Evolutionary conservation across 129 eudicot species (phyloP).

Genomic region (Daucus carota): DNA sequence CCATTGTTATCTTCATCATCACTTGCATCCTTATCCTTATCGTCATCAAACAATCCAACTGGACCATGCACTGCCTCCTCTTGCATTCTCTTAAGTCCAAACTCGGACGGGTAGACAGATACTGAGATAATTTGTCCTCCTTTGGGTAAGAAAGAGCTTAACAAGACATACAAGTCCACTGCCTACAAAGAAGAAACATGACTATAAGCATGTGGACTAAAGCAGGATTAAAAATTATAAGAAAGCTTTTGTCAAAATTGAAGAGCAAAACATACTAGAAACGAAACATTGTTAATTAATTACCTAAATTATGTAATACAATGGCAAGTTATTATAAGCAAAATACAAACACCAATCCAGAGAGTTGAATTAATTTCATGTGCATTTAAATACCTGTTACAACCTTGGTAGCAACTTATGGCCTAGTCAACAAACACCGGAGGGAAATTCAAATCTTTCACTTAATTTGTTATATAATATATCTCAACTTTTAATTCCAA

Average conservation of each 20-base stretch:
- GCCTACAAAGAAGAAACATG: conserved; percentile 45
- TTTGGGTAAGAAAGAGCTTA: conserved; percentile 79
- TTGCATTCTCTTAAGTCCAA: conserved; percentile 90
- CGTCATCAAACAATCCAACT: conserved; percentile 78
- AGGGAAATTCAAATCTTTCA: not conserved
- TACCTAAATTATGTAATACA: not conserved
- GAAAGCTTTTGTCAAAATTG: not conserved
- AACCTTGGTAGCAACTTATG: not conserved
- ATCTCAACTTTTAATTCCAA: no score
- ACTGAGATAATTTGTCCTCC: conserved; percentile 71
- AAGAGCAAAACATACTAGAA: not conserved
- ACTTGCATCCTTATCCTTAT: conserved; percentile 23
- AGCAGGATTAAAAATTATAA: no score
- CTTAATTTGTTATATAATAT: not conserved
- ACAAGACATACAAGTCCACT: conserved; percentile 62
- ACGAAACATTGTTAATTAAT: not conserved
- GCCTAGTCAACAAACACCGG: not conserved
- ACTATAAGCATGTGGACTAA: conserved; percentile 9
- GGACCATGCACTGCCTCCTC: conserved; percentile 94
- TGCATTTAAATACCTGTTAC: not conserved
- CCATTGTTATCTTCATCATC: conserved; percentile 38
- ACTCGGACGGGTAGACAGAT: conserved; percentile 84
- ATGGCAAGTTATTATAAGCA: not conserved
- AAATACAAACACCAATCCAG: not conserved
- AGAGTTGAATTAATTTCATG: not conserved